phyloP scores from a whole-genome alignment of 352 stramenopile species.

The Thraustochytrium sp. region DNA sequence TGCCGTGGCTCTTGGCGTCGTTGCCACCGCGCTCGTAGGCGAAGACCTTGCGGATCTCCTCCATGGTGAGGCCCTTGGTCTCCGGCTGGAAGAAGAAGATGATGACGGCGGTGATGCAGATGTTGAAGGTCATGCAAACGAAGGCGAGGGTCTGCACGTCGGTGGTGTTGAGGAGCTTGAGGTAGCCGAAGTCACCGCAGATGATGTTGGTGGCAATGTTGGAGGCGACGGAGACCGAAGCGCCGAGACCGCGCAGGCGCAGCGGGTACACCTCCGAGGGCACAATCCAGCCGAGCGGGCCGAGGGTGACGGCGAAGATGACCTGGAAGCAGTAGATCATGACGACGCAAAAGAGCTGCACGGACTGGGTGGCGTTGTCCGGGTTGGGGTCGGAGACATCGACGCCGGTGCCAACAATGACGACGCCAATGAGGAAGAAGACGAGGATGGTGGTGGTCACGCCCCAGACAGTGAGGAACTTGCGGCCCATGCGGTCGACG shows the following conservation, averaged over 20 bases:
- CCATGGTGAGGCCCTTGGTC: slow-evolving; percentile 20
- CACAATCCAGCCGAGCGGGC: slow-evolving; percentile 60
- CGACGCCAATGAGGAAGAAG: slow-evolving; percentile 54
- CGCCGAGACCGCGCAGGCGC: slow-evolving; percentile 53
- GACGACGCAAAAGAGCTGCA: slow-evolving; percentile 46
- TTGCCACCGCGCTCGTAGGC: not conserved
- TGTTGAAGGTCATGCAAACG: not conserved
- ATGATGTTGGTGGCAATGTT: slow-evolving; percentile 31
- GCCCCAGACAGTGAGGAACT: slow-evolving; percentile 52
- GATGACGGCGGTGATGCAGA: not conserved
- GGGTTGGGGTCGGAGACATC: slow-evolving; percentile 52
- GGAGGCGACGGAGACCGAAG: slow-evolving; percentile 47
- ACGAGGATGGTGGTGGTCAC: slow-evolving; percentile 52
- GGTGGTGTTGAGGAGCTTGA: not conserved
- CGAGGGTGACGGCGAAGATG: slow-evolving; percentile 60
- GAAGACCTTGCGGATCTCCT: slow-evolving; percentile 11
- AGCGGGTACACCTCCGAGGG: slow-evolving; percentile 60
- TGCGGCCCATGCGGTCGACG: slow-evolving; percentile 21
- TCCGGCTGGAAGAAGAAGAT: not conserved
- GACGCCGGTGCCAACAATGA: slow-evolving; percentile 52
- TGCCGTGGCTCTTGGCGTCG: not conserved
- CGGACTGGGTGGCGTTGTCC: slow-evolving; percentile 46
- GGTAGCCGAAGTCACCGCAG: slow-evolving; percentile 8
- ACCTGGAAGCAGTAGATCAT: slow-evolving; percentile 59
- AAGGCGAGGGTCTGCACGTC: not conserved